Conservation (phyloP, 192 early-diverging fungal genomes). For the Helicostylum pulchrum region DNA sequence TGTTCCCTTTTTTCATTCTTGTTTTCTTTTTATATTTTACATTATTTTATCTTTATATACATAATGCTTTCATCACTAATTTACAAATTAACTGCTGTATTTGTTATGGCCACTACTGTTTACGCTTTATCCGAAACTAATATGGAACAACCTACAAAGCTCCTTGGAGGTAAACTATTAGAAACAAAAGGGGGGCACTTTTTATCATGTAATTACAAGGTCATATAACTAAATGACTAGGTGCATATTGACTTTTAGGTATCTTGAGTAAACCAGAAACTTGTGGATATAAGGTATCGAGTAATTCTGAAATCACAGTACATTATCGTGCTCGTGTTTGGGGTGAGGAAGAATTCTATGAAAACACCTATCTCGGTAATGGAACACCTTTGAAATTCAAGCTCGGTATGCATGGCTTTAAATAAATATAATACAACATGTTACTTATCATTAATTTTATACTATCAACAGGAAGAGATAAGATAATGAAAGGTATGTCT, state of each 20-base stretch:
- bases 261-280: not conserved
- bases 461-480: slow-evolving; percentile 16
- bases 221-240: no score
- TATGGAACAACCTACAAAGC: slow-evolving; percentile 15
- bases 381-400: slow-evolving; percentile 2
- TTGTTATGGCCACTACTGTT: not conserved
- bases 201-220: no score
- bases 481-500: slow-evolving; percentile 12
- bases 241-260: not conserved
- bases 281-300: slow-evolving; percentile 4
- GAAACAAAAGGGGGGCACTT: no score
- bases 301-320: slow-evolving; percentile 10
- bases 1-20: not conserved
- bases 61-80: no score
- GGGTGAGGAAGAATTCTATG: slow-evolving; percentile 18
- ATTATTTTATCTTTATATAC: no score
- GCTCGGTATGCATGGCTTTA: slow-evolving; percentile 1
- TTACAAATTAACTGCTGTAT: not conserved
- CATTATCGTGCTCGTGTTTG: slow-evolving; percentile 20
- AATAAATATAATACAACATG: not conserved
- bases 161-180: slow-evolving; percentile 14
- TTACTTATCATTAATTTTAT: not conserved
- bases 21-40: no score
- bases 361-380: slow-evolving; percentile 17
- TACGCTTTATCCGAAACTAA: not conserved